These are phyloP conservation scores for Candida boidinii DNA, from an alignment of 805 yeast genomes.

Conservation along the genomic window DNA sequence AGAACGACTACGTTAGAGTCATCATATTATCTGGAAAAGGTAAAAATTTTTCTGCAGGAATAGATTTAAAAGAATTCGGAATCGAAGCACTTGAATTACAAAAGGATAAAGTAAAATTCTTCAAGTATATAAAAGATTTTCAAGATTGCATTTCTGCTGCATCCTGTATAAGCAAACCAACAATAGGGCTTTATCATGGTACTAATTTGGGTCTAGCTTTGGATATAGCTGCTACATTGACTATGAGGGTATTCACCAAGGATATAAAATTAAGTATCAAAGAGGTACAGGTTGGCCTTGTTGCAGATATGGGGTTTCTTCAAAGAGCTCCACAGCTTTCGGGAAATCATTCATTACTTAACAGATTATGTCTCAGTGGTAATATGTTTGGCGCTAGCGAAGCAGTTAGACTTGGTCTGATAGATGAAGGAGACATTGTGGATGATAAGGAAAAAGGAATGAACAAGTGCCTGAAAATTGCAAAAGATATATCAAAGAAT, in stretches of 20 bases:
- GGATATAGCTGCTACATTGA: conserved; percentile 52
- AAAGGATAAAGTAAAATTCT: conserved; percentile 15
- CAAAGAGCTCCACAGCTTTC: conserved; percentile 54
- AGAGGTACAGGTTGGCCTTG: conserved; percentile 65
- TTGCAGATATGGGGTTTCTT: conserved; percentile 73
- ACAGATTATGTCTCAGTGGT: conserved; percentile 57
- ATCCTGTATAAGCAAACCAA: conserved; percentile 43
- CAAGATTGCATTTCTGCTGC: conserved; percentile 49
- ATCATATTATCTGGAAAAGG: conserved; percentile 53
- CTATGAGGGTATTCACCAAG: conserved; percentile 46
- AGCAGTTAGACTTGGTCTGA: conserved; percentile 49
- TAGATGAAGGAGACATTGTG: conserved; percentile 31
- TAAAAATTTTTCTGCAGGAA: conserved; percentile 53
- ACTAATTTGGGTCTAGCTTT: conserved; percentile 56
- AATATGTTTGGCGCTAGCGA: conserved; percentile 44
- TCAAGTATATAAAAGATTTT: conserved; percentile 41
- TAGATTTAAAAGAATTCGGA: conserved; percentile 37
- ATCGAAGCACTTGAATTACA: conserved; percentile 10
- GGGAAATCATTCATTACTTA: conserved; percentile 47
- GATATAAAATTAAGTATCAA: conserved; percentile 51
- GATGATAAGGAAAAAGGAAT: conserved; percentile 42
- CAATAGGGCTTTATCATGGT: conserved; percentile 63
- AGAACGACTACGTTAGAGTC: conserved; percentile 36
- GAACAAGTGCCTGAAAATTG: conserved; percentile 39
- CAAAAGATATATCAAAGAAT: conserved; percentile 34